A percentile compares a stretch with the other conserved stretches of the same genome.
Evolutionary conservation across 345 rosid species (phyloP).

Genomic region (Rhodamnia argentea): DNA sequence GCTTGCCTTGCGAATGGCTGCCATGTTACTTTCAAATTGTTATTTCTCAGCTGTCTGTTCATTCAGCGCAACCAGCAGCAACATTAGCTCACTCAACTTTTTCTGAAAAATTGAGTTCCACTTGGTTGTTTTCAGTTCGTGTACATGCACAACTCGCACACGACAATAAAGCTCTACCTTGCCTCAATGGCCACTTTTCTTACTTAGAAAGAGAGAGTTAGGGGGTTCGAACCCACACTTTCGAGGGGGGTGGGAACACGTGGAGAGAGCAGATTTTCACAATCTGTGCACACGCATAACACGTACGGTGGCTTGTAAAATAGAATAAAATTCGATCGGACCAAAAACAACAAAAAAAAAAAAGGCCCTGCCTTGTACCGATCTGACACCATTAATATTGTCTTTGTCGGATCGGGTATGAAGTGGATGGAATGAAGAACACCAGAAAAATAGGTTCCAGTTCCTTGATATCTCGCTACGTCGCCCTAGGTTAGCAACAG

Average conservation of each 20-base stretch:
- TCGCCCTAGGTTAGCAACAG: not conserved
- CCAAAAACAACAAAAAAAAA: too few species aligned
- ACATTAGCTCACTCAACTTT: not conserved
- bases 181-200: too few species aligned
- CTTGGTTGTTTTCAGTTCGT: not conserved
- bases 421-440: not conserved
- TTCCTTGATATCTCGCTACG: not conserved
- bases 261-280: too few species aligned
- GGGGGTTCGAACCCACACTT: too few species aligned
- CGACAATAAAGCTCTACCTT: not conserved
- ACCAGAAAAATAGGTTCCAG: not conserved
- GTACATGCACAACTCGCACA: not conserved
- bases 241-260: too few species aligned
- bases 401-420: not conserved
- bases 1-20: not conserved
- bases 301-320: too few species aligned
- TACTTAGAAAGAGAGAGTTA: too few species aligned
- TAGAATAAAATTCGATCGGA: too few species aligned
- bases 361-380: not conserved
- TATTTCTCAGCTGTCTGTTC: not conserved
- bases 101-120: not conserved
- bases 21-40: not conserved
- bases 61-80: not conserved
- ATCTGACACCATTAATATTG: not conserved
- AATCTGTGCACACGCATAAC: too few species aligned